Evolutionary conservation across 768 basidiomycete genomes (phyloP), one percentile per base, ranked within the genome.

Genomic region (Pleurotus pulmonarius): DNA sequence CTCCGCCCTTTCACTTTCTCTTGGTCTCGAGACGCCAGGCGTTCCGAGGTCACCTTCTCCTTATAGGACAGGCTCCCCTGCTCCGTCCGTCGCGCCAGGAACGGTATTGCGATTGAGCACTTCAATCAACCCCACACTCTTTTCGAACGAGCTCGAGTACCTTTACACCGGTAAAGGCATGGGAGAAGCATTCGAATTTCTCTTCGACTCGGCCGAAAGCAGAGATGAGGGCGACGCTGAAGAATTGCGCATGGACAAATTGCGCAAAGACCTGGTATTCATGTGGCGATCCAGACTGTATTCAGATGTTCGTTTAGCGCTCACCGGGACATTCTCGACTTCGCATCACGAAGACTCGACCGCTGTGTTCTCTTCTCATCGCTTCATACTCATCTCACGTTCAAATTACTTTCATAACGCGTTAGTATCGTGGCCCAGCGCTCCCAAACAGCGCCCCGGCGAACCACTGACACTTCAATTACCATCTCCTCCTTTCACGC

Each of bases 251-350:
- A 73, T 91, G 40, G 92, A 93, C 69, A 92, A 94, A 72, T 82
- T 97, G 8, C 84, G 92, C 58, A 92, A 93, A 70, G 96, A 98
- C 65, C 79, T 97, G 25, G 90, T 95, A 20, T 97, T 88, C 75
- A 96, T 94, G 93, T 98, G 95, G 96, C 76, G 96, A 29, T 91
- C 90, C 11, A 85, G 94, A 48, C 83, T 98, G 15, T 98, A 94
- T 68, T 92, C 93, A 2, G 96, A 98, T 69, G 83, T 96, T 20
- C 84, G 88, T 52, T 86, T 98, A 55, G 80, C 87, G 0, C 81
- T 95, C 58, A 82, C 84, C 0, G 87, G 87, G 47, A 83, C 79
- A 56, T 87, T 85, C 62, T 85, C 82, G 1, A 82, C 85, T 1
- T 67, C 78, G 1, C 75, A 79, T 55, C 84, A 86, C 56, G 87